A percentile compares a stretch with the other conserved stretches of the same genome.
Evolutionary conservation across 192 early-diverging fungal genomes (phyloP).

Genomic region (Phycomyces blakesleeanus): DNA sequence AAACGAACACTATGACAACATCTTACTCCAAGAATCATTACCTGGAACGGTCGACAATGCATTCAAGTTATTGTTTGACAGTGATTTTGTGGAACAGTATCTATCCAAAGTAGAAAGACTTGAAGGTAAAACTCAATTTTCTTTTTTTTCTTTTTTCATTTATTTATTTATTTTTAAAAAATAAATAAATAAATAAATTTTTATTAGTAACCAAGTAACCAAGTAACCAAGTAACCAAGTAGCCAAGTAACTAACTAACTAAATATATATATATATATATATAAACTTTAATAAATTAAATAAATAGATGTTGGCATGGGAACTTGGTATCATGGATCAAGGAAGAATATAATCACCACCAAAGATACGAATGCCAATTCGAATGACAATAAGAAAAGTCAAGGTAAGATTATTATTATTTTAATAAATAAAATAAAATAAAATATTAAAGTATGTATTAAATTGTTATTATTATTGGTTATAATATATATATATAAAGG

Average conservation of each 20-base stretch:
- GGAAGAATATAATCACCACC: neutral
- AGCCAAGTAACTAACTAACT: too few relatives aligned
- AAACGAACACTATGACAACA: constrained; percentile 41
- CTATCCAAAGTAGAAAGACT: constrained; percentile 41
- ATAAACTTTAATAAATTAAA: too few relatives aligned
- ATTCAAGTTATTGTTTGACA: constrained; percentile 48
- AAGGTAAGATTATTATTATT: too few relatives aligned
- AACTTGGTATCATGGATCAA: constrained; percentile 23
- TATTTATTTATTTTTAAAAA: constrained; percentile 6
- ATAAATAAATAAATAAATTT: too few relatives aligned
- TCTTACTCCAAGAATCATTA: constrained; percentile 39
- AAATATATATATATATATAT: too few relatives aligned
- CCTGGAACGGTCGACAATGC: constrained; percentile 41
- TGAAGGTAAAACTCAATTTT: constrained; percentile 26
- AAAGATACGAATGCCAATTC: too few relatives aligned
- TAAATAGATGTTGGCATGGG: constrained; percentile 36
- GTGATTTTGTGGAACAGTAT: constrained; percentile 40
- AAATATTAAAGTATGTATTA: neutral
- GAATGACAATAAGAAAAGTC: too few relatives aligned
- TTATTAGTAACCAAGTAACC: too few relatives aligned
- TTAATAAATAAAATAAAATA: too few relatives aligned
- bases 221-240: too few relatives aligned
- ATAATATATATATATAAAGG: neutral
- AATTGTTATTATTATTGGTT: neutral
- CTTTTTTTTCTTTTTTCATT: neutral